These are phyloP conservation scores for Candida sonorensis DNA, from an alignment of 805 yeast genomes.

Conservation along the genomic window DNA sequence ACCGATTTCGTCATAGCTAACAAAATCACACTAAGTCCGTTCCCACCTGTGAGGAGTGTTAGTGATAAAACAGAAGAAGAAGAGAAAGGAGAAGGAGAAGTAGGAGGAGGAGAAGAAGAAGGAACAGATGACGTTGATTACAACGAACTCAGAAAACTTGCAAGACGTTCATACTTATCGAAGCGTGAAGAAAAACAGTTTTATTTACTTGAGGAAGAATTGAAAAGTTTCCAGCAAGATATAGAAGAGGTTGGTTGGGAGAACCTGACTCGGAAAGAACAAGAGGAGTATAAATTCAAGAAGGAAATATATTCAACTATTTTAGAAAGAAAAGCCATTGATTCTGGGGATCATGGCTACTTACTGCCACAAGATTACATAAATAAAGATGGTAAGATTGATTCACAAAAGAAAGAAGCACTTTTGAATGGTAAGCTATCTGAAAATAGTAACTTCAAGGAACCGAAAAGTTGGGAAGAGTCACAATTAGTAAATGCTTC, in stretches of 20 bases:
- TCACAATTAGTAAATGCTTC: conserved; percentile 7
- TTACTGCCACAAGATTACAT: conserved; percentile 50
- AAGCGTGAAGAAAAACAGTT: conserved; percentile 43
- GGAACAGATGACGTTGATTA: too few relatives aligned
- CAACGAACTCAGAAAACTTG: conserved; percentile 33
- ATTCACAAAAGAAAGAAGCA: conserved; percentile 46
- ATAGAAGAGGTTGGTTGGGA: conserved; percentile 48
- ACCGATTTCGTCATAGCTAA: too few relatives aligned
- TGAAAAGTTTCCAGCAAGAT: conserved; percentile 42
- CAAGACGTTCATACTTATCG: conserved; percentile 42
- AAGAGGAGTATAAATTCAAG: conserved; percentile 44
- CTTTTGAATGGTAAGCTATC: conserved; percentile 32
- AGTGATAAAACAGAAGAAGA: conserved; percentile 3
- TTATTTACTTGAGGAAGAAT: conserved; percentile 37
- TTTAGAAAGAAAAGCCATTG: conserved; percentile 31
- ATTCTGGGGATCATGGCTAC: conserved; percentile 29
- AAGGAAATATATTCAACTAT: conserved; percentile 41
- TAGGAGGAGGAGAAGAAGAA: too few relatives aligned
- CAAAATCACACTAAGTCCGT: background rate
- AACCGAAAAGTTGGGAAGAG: conserved; percentile 37
- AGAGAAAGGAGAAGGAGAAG: conserved; percentile 6
- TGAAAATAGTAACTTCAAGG: conserved; percentile 43
- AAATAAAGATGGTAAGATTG: conserved; percentile 46
- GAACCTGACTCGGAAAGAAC: conserved; percentile 40
- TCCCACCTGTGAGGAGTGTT: background rate